Evolutionary conservation across 2,329 filamentous ascomycete genomes (phyloP).

Genomic region (Pseudogymnoascus sp.): DNA sequence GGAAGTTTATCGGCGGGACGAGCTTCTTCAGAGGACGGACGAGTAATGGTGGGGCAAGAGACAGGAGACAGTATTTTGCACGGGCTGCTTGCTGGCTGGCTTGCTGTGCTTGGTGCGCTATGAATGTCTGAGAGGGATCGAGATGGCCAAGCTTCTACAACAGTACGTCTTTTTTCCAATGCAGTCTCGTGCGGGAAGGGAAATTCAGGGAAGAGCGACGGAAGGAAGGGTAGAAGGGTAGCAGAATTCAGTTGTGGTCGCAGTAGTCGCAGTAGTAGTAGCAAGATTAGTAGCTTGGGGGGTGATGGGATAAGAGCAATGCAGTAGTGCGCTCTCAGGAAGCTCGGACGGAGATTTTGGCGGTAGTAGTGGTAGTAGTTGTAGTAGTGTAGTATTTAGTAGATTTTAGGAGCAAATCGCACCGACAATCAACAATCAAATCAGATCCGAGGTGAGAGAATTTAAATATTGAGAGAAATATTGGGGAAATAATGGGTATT

Average conservation of each 20-base stretch:
- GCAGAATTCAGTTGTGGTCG: conserved; percentile 2
- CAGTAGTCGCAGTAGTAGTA: neutral
- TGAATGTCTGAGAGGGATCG: neutral
- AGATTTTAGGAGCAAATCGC: neutral
- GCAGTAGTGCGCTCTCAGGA: neutral
- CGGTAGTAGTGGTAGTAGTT: neutral
- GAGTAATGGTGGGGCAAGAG: conserved; percentile 8
- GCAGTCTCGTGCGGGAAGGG: conserved; percentile 2
- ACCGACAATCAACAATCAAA: neutral
- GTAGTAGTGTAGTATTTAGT: neutral
- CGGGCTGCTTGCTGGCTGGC: neutral
- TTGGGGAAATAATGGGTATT: neutral
- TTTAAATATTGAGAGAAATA: neutral
- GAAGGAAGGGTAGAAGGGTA: conserved; percentile 2
- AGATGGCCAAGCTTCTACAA: conserved; percentile 1
- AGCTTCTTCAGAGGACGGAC: conserved; percentile 5
- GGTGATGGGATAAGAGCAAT: conserved; percentile 7
- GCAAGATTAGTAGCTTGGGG: neutral
- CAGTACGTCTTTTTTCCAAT: neutral
- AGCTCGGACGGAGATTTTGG: conserved; percentile 5
- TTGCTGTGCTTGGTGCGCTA: neutral
- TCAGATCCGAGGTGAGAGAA: neutral
- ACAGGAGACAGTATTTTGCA: conserved; percentile 4
- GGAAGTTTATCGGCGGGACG: conserved; percentile 8
- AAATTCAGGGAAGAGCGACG: conserved; percentile 3